phyloP scores from a whole-genome alignment of 345 rosid species.

The Dipteronia sinensis region DNA sequence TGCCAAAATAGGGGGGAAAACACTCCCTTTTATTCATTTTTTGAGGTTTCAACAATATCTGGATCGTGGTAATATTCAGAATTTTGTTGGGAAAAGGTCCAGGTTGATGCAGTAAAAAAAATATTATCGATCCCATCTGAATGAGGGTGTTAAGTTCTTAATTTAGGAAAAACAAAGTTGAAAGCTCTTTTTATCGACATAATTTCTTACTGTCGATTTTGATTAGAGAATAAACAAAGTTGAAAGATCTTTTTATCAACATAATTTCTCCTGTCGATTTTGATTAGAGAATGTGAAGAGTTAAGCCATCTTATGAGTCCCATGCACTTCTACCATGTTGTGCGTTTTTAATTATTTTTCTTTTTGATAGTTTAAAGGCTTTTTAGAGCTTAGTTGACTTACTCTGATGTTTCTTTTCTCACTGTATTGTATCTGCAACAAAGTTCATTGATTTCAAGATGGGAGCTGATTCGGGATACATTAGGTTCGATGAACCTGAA shows the following conservation, averaged over 20 bases:
- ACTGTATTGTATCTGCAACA: constrained; percentile 5
- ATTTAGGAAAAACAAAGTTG: too few species aligned
- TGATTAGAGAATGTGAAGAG: background rate
- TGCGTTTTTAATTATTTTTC: background rate
- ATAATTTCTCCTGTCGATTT: background rate
- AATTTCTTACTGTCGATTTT: background rate
- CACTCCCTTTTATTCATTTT: too few species aligned
- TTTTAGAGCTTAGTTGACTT: constrained; percentile 9
- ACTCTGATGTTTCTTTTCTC: constrained; percentile 12
- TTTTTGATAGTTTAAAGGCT: background rate
- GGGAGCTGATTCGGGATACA: constrained; percentile 76
- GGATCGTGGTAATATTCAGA: too few species aligned
- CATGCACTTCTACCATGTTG: background rate
- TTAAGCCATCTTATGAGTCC: background rate
- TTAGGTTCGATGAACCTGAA: constrained; percentile 86
- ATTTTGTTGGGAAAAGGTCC: too few species aligned
- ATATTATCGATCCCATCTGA: too few species aligned
- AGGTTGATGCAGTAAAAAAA: too few species aligned
- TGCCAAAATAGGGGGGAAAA: too few species aligned
- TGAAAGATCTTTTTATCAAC: background rate
- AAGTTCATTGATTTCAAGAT: constrained; percentile 87
- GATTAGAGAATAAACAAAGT: constrained; percentile 4
- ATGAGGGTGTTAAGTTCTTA: too few species aligned
- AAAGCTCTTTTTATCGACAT: background rate
- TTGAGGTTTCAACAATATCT: too few species aligned